Evolutionary conservation across 1,284 basidiomycete genomes (phyloP), one percentile per base, ranked within the genome.

Genomic region (Pseudozyma sp.): DNA sequence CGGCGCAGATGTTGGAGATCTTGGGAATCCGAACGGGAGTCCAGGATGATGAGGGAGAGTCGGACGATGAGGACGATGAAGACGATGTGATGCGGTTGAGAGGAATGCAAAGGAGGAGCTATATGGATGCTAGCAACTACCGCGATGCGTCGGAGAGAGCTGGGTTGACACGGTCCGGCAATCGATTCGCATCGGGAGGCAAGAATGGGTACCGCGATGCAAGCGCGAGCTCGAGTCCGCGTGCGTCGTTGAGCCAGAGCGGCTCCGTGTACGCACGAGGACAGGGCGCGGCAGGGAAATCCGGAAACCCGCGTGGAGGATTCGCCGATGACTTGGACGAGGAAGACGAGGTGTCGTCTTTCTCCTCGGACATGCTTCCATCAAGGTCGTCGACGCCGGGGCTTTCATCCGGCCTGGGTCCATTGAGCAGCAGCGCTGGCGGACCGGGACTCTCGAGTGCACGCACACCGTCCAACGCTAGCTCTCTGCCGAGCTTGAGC

Each of bases 1-100:
- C 97, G 0, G 90, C 92, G 7, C 88, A 94, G 61, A 99, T 99
- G 97, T 88, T 99, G 46, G 94, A 98, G 80, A 90, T 99, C 9
- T 88, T 98, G n/a, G 95, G 96, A 1, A 98, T 99, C 75, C 87
- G 93, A 9, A 97, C 94, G 0, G 95, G 96, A 0, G 93, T 99
- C 0, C 81, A 85, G 53, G 86, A 86, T 57, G 95, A 97, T 78
- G 94, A 97, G 72, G 94, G 94, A 34, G 78, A 80, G 9, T 80
- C 78, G 33, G 78, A 80, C 54, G 78, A 80, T 11, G 78, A 80
- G 14, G 74, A 78, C 40, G 71, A 52, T 34, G 62, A 78, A 31
- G 67, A 68, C 7, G 67, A 68, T 17, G 62, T 37, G 35, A 68
- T 71, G 68, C 63, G 64, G 1, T 43, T 75, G 16, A 43, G 68